Percentiles rank a stretch among this genome's conserved stretches.
Evolutionary conservation across 306 rosid species (phyloP).

Genomic region (Castanopsis chinensis): DNA sequence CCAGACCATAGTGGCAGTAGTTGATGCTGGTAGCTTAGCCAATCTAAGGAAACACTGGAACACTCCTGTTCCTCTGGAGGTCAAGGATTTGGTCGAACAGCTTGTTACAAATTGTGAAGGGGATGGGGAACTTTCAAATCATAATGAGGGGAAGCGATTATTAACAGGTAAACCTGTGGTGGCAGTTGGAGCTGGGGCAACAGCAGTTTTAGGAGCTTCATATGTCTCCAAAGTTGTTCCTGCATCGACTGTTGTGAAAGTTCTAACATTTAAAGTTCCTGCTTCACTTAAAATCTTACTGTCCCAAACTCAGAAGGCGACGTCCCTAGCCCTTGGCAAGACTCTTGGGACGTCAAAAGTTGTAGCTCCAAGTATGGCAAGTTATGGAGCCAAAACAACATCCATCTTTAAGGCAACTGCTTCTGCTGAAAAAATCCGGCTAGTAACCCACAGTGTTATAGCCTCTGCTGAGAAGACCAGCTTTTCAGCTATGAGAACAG

Average conservation of each 20-base stretch:
- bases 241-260: slow-evolving; percentile 58
- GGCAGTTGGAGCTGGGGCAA: slow-evolving; percentile 86
- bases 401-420: slow-evolving; percentile 54
- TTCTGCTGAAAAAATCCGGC: slow-evolving; percentile 80
- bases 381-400: slow-evolving; percentile 63
- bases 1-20: slow-evolving; percentile 70
- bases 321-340: slow-evolving; percentile 43
- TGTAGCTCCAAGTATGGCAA: slow-evolving; percentile 52
- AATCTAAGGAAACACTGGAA: slow-evolving; percentile 83
- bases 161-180: slow-evolving; percentile 58
- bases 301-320: slow-evolving; percentile 54
- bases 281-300: slow-evolving; percentile 51
- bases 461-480: slow-evolving; percentile 78
- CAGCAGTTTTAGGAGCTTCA: slow-evolving; percentile 74
- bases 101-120: slow-evolving; percentile 40
- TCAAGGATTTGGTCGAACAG: slow-evolving; percentile 52
- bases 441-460: slow-evolving; percentile 59
- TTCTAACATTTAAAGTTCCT: slow-evolving; percentile 53
- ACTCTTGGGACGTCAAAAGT: slow-evolving; percentile 47
- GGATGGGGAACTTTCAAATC: slow-evolving; percentile 32
- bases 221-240: slow-evolving; percentile 71
- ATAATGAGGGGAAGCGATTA: slow-evolving; percentile 38
- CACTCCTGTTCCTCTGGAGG: slow-evolving; percentile 56
- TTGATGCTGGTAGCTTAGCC: slow-evolving; percentile 63
- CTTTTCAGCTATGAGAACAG: slow-evolving; percentile 70